Conservation (phyloP, 208 protist genomes). For the Crithidia acanthocephali region DNA sequence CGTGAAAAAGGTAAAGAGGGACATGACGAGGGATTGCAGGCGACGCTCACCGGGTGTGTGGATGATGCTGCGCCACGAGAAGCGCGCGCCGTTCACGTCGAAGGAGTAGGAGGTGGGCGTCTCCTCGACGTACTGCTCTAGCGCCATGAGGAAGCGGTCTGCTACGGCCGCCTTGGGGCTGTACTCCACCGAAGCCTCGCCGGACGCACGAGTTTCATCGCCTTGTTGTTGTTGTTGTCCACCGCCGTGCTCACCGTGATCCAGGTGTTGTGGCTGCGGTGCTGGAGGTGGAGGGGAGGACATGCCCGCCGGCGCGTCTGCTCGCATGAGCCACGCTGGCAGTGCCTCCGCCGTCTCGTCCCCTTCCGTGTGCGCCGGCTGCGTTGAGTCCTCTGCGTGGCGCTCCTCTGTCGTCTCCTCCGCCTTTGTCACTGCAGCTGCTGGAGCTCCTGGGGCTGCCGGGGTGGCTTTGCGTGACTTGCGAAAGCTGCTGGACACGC, state of each 20-base stretch:
- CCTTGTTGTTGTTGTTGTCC: neutral
- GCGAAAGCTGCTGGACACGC: neutral
- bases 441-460: too few species aligned
- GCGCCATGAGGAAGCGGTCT: constrained; percentile 38
- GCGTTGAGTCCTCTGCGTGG: neutral
- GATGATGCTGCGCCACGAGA: constrained; percentile 52
- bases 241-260: too few species aligned
- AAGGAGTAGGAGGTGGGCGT: constrained; percentile 32
- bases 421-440: too few species aligned
- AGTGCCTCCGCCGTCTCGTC: too few species aligned
- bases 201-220: neutral
- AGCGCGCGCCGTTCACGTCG: constrained; percentile 24
- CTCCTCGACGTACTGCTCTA: constrained; percentile 56
- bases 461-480: too few species aligned
- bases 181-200: constrained; percentile 4
- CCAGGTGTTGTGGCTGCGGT: neutral
- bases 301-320: neutral
- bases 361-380: too few species aligned
- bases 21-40: constrained; percentile 53
- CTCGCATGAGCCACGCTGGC: neutral
- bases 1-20: constrained; percentile 75
- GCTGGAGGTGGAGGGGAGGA: neutral
- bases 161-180: constrained; percentile 37
- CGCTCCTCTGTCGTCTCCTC: neutral
- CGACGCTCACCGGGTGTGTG: constrained; percentile 55